Conservation (phyloP, 2,329 filamentous ascomycete species). For the Arthrobotrys sphaeroides region DNA sequence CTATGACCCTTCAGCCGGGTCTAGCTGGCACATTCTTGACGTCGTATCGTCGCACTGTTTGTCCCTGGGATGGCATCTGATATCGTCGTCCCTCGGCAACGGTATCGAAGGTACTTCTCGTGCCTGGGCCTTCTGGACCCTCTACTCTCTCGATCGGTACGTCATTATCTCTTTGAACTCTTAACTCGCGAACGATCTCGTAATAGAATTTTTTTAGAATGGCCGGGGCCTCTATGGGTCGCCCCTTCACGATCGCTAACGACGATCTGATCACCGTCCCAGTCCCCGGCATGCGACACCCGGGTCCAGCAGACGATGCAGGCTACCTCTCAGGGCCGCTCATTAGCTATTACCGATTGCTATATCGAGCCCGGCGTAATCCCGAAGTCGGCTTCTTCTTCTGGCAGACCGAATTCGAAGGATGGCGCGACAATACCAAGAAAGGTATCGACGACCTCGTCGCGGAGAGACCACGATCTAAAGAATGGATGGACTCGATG, state of each 20-base stretch:
- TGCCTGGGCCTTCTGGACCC: constrained; percentile 49
- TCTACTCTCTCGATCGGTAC: constrained; percentile 52
- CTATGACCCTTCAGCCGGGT: constrained; percentile 44
- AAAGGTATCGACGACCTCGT: constrained; percentile 11
- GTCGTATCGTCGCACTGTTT: constrained; percentile 38
- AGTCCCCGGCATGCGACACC: constrained; percentile 33
- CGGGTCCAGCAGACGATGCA: constrained; percentile 27
- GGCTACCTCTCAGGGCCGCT: constrained; percentile 42
- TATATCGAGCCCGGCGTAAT: constrained; percentile 39
- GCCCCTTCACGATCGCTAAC: constrained; percentile 49
- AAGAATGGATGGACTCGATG: constrained; percentile 39
- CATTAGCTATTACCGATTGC: constrained; percentile 38
- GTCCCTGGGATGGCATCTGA: constrained; percentile 40
- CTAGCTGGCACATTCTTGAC: constrained; percentile 50
- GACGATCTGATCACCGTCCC: constrained; percentile 47
- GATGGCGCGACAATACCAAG: constrained; percentile 38
- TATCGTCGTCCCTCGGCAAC: constrained; percentile 42
- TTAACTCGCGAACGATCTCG: too few species aligned
- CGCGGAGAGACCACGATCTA: neutral
- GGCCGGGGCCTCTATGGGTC: constrained; percentile 45
- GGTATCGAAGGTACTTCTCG: constrained; percentile 41
- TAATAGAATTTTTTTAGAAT: constrained; percentile 18
- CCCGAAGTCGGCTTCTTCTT: constrained; percentile 27
- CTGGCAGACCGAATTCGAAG: constrained; percentile 25
- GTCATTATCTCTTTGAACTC: neutral